Conservation (phyloP, 129 eudicot genomes). For the Erigeron canadensis region DNA sequence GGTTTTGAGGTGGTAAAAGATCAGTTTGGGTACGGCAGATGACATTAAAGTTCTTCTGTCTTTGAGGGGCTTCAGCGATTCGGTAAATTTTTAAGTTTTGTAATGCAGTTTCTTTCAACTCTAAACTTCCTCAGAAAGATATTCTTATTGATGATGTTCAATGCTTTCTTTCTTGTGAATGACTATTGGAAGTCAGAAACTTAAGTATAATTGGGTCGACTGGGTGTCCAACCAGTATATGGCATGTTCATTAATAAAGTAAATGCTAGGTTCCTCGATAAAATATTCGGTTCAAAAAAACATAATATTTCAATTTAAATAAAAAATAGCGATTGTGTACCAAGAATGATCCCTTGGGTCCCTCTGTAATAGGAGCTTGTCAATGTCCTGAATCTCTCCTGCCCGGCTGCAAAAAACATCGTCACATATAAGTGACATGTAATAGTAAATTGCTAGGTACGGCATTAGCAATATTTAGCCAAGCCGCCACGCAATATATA, state of each 20-base stretch:
- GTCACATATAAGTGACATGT: slow-evolving; percentile 19
- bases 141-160: background rate
- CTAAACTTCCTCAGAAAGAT: background rate
- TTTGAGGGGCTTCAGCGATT: background rate
- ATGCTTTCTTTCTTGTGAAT: background rate
- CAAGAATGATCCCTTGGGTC: slow-evolving; percentile 91
- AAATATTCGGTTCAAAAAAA: background rate
- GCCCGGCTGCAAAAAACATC: slow-evolving; percentile 73
- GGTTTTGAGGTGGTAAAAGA: background rate
- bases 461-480: background rate
- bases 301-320: slow-evolving; percentile 1
- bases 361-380: slow-evolving; percentile 96
- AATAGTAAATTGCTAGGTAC: background rate
- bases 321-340: slow-evolving; percentile 35
- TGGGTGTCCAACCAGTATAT: background rate
- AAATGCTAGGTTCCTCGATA: background rate
- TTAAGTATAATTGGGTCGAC: background rate
- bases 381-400: slow-evolving; percentile 91
- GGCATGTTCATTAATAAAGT: background rate
- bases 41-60: too few relatives aligned
- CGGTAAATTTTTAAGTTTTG: background rate
- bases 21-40: background rate
- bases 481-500: background rate
- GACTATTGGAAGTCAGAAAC: background rate
- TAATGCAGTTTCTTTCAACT: background rate